Evolutionary conservation across 2,329 filamentous ascomycete genomes (phyloP), one percentile per base, ranked within the genome.

Genomic region (Aspergillus amoenus): DNA sequence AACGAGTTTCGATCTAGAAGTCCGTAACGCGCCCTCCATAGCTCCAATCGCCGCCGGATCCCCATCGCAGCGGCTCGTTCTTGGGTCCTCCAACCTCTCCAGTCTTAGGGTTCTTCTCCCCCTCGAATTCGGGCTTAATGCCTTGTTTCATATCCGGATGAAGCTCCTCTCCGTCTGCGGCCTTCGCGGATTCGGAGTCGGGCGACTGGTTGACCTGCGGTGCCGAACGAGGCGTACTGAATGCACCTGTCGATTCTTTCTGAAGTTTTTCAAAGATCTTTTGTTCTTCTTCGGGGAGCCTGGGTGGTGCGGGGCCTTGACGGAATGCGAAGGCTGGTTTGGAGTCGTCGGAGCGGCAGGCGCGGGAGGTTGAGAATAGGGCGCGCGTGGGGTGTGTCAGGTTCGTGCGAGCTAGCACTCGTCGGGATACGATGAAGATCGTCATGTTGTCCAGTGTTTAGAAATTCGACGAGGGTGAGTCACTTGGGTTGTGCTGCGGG

Each of bases 1-100:
- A 17, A n/a, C 9, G 8, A 41, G 8, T 21, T 42, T 6, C 39
- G 15, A 17, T 13, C 32, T 68, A 85, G 60, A 99, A 99, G 76
- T 99, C 94, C 22, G 93, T 97, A 54, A 95, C 93, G 62, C 93
- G 81, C 46, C 94, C 94, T 74, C 97, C 97, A 75, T 90, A 99
- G 73, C 91, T 97, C 89, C 93, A 99, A 72, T 90, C 87, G 1
- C 90, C 88, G 0, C 68, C 72, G 17, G 82, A 79, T 0, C 92
- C 92, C 93, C 93, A 97, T 66, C 93, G 80, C 71, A 97, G 70
- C 51, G 94, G 94, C 76, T 99, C 93, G 70, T 96, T 97, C 86
- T 97, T 99, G 5, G 94, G 94, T 1, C 94, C 94, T 5, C 94
- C 94, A 11, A 97, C 86, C 81, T 99, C 94, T 22, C 94, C 94